phyloP scores from a whole-genome alignment of 768 basidiomycete species.

The Lactarius tabidus region DNA sequence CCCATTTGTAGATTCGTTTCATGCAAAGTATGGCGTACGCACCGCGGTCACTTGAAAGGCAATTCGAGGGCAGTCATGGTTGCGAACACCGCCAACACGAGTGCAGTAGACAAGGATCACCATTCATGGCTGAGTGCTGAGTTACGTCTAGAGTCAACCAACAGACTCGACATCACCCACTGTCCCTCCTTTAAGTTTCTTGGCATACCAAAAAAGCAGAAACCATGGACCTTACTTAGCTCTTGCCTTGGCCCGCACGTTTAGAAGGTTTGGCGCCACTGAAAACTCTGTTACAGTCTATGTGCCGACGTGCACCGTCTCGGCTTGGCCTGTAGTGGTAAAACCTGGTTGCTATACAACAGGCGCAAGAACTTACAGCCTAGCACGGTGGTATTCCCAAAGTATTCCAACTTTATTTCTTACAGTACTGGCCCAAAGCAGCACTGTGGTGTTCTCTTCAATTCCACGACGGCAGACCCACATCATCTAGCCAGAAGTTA shows the following conservation, averaged over 20 bases:
- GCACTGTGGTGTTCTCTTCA: neutral
- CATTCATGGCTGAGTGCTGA: neutral
- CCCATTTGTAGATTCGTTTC: conserved; percentile 3
- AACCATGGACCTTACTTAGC: neutral
- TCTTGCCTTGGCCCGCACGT: neutral
- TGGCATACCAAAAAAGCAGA: no score
- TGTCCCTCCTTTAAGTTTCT: no score
- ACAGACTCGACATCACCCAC: no score
- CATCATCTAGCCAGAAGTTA: neutral
- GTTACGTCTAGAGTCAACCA: no score
- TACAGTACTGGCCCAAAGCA: neutral
- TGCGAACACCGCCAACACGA: no score
- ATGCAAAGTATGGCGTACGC: neutral
- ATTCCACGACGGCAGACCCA: no score
- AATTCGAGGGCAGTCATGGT: neutral
- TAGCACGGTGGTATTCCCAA: no score
- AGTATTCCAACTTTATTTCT: no score
- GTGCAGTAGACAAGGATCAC: neutral
- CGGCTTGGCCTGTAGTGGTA: no score
- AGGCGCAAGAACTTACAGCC: no score
- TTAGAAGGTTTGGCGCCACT: neutral
- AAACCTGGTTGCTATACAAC: no score
- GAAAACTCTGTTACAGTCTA: neutral
- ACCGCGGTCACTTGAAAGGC: neutral
- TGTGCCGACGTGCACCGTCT: neutral